Evolutionary conservation across 768 basidiomycete genomes (phyloP), one percentile per base, ranked within the genome.

Genomic region (Xerocomellus amylosporus): DNA sequence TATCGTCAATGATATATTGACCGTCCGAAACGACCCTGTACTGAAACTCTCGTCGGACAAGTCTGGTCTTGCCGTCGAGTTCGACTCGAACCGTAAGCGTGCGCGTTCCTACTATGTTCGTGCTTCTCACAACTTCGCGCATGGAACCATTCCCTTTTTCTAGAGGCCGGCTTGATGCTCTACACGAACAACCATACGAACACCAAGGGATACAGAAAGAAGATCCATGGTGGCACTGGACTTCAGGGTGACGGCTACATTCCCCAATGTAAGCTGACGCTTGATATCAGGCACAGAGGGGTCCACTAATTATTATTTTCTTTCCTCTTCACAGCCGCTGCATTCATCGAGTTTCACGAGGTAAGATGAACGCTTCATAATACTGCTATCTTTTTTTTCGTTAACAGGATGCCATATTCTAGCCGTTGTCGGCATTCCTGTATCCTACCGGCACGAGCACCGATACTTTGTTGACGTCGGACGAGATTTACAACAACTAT

Each of bases 161-260:
- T 56, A 90, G 88, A 91, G 68, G 80, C 78, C 9, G 88, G 88
- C 13, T 77, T 87, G 36, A 88, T 89, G 79, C 84, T 88, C 61
- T 90, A 90, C 65, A 79, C 86, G 3, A 83, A 85, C 64, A 81
- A 79, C 46, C 71, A 80, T 50, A 72, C 83, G 14, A 70, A 77
- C 45, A 67, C 74, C 17, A 65, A 71, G 17, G 77, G 74, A 15
- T 80, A 82, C 31, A 77, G 85, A 42, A 89, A 90, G 76, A 81
- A 79, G 67, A 85, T 88, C 34, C 88, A 91, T 61, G 87, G 88
- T 17, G 87, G 88, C 3, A 82, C 80, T n/a, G 87, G 87, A 22
- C 69, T 73, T 19, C 70, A 65, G 45, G 81, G 81, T 1, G 81
- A 85, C 53, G 81, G 84, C 7, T 89, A 90, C 64, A 71, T 74